Evolutionary conservation across 768 basidiomycete genomes (phyloP), one percentile per base, ranked within the genome.

Genomic region (Cystofilobasidium ferigula): DNA sequence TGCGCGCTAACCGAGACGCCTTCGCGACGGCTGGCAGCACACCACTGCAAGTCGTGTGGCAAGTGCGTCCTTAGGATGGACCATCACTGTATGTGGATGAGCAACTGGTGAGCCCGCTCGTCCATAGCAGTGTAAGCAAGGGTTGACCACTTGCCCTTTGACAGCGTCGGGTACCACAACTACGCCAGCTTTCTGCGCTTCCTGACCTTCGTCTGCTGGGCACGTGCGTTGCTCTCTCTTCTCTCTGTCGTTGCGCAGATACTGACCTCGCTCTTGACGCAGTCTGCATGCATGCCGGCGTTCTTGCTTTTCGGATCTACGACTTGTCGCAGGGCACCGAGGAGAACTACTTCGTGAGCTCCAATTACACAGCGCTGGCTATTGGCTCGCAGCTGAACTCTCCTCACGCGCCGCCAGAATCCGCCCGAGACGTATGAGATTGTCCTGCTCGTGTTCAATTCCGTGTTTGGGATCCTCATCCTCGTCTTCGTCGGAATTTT

Each of bases 31-130:
- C 35, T 22, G n/a, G 18, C 69, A 74, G 82, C 93, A 0, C 95
- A 99, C 76, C 95, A 99, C 71, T 99, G 95, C 76, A 82, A 85
- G 65, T 81, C 85, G 68, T 99, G 95, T 75, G 85, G 85, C 74
- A 82, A 83, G 73, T 91, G 88, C 76, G 81, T 94, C 40, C 82
- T 95, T 62, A 85, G 89, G 56, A 94, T 95, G 89, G 89, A 89
- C 86, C 74, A 70, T 51, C 70, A 70, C 47, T 77, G 76, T 48
- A 74, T 73, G 0, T 77, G 76, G 76, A 72, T 76, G 32, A 74
- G 71, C 57, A 74, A 74, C 75, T 97, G n/a, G n/a, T n/a, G n/a
- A n/a, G n/a, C n/a, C n/a, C n/a, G n/a, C n/a, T n/a, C n/a, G n/a
- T n/a, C n/a, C n/a, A n/a, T n/a, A n/a, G n/a, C n/a, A n/a, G n/a